Conservation (phyloP, 2,329 filamentous ascomycete species). For the Clarireedia monteithiana region DNA sequence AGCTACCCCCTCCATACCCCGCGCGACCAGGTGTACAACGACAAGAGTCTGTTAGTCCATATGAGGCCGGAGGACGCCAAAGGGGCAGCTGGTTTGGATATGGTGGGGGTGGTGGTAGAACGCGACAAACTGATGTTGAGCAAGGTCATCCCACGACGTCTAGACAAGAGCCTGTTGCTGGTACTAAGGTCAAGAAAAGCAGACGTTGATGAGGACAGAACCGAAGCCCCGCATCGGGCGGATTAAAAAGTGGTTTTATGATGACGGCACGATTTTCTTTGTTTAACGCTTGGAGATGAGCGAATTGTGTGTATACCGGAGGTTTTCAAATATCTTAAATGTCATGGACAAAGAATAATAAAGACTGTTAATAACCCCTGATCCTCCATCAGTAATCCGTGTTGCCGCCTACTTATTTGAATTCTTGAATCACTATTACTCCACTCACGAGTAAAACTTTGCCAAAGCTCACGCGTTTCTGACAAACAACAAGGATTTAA, state of each 20-base stretch:
- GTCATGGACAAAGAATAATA: neutral
- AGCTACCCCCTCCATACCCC: conserved; percentile 25
- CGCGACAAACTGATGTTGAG: conserved; percentile 26
- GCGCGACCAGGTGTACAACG: conserved; percentile 10
- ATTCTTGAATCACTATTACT: neutral
- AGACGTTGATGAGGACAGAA: neutral
- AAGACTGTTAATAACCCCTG: no score
- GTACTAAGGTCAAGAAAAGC: conserved; percentile 3
- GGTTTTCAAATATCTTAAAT: neutral
- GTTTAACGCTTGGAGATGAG: neutral
- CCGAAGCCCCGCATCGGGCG: no score
- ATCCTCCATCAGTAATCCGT: no score
- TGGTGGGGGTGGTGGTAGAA: conserved; percentile 21
- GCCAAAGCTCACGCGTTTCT: neutral
- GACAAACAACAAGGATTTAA: conserved; percentile 14
- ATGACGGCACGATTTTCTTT: conserved; percentile 5
- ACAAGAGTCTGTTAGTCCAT: conserved; percentile 9
- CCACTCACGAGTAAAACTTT: conserved; percentile 4
- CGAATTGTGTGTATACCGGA: neutral
- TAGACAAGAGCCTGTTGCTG: neutral
- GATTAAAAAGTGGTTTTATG: neutral
- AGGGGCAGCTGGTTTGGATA: conserved; percentile 28
- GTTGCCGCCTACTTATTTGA: neutral
- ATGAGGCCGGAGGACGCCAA: conserved; percentile 6
- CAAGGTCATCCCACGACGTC: conserved; percentile 9